Base-by-base conservation (phyloP, 2,329 filamentous ascomycete species). In the Exophiala xenobiotica region DNA sequence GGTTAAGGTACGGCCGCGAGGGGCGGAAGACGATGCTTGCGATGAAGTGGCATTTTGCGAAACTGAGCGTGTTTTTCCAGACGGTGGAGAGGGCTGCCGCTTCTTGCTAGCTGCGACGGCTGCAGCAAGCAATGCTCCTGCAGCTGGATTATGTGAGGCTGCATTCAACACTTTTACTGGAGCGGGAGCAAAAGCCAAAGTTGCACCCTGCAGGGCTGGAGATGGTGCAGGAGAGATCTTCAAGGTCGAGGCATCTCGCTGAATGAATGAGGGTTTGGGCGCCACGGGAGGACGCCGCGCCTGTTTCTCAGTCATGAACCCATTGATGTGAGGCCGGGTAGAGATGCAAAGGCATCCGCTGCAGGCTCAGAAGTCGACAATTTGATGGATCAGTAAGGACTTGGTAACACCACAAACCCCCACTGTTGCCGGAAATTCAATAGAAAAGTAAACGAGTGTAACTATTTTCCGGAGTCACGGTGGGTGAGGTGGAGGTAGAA, bases 231-330 rank as follows among this genome's bases (percentile, higher is more conserved):
- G 48, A 26, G 57, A 50, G 14, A 46, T 29, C 24, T 39, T 51
- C 14, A 54, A 9, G 27, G 53, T 37, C 16, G 45, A 33, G 27
- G 37, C 53, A 54, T 56, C 46, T 18, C 53, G 53, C 14, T 46
- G 50, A 14, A 58, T 56, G 53, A 57, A 57, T 14, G 52, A 48
- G 26, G 60, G 60, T 52, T 62, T 62, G 11, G 58, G 56, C 52
- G 60, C 58, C 56, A 60, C 56, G 48, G 56, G 46, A 49, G 59
- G 59, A 56, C 55, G 58, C 59, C 58, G 51, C 50, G 57, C 43
- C 48, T 56, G 51, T 33, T 54, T 56, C 46, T 60, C 57, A 54
- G 29, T 60, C 59, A 62, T 62, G 45, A 56, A 62, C 59, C 54
- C 57, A 61, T 59, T 22, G 49, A 51, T 46, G 47, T 18, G 23